phyloP scores from a whole-genome alignment of 331 rosid species.

The Quercus lobata region DNA sequence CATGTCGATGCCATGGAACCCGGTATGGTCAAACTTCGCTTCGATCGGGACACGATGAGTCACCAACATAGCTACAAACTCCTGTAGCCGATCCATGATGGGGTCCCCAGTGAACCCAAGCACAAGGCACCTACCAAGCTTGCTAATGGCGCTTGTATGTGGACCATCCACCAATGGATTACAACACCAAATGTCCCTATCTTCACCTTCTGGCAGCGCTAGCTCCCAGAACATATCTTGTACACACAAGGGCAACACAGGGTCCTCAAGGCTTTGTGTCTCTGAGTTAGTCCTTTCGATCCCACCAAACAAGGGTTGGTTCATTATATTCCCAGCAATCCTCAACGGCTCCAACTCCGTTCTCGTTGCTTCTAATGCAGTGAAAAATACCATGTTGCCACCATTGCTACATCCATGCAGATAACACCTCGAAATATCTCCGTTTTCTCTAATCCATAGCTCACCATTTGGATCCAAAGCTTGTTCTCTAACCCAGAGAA shows the following conservation, averaged over 20 bases:
- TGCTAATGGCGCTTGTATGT: conserved; percentile 15
- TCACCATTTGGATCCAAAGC: too few species aligned
- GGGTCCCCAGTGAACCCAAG: conserved; percentile 51
- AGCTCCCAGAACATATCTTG: conserved; percentile 50
- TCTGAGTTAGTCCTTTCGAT: conserved; percentile 37
- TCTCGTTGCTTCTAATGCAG: neutral
- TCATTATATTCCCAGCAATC: conserved; percentile 42
- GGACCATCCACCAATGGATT: conserved; percentile 43
- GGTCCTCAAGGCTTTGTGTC: conserved; percentile 38
- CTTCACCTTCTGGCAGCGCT: conserved; percentile 29
- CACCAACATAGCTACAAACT: conserved; percentile 47
- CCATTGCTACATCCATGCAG: conserved; percentile 32
- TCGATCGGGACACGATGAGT: conserved; percentile 46
- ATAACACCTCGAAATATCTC: too few species aligned
- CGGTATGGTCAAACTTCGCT: conserved; percentile 40
- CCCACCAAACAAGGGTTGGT: conserved; percentile 66
- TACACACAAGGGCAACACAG: conserved; percentile 42
- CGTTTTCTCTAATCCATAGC: too few species aligned
- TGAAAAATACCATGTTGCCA: conserved; percentile 44
- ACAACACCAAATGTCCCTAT: conserved; percentile 48
- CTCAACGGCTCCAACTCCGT: conserved; percentile 24
- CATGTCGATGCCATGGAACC: conserved; percentile 56
- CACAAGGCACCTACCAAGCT: conserved; percentile 35
- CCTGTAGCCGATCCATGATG: conserved; percentile 51
- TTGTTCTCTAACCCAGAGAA: too few species aligned